Evolutionary conservation across 2,329 filamentous ascomycete genomes (phyloP).

Genomic region (Fusarium sp.): DNA sequence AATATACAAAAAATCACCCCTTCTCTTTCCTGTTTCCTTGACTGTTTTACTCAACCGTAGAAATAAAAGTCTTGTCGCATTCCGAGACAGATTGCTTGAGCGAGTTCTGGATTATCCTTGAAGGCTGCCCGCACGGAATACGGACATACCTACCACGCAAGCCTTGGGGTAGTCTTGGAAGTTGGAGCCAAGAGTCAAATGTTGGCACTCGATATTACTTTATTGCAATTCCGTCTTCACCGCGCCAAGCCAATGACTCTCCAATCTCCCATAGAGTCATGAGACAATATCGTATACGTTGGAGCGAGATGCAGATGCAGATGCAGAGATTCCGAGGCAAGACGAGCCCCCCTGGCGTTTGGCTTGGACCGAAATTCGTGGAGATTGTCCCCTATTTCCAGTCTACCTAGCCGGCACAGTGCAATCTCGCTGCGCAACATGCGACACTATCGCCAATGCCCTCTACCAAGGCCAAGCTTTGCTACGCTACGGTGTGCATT

Average conservation of each 20-base stretch:
- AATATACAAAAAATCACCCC: too few species aligned
- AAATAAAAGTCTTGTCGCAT: too few species aligned
- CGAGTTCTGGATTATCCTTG: constrained; percentile 5
- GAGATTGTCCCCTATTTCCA: constrained; percentile 45
- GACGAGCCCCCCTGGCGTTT: constrained; percentile 29
- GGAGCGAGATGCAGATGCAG: constrained; percentile 22
- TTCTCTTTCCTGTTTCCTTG: too few species aligned
- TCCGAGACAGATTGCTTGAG: too few species aligned
- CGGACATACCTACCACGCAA: constrained; percentile 38
- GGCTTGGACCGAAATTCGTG: constrained; percentile 39
- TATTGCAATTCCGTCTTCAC: constrained; percentile 18
- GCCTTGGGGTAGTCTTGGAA: background rate
- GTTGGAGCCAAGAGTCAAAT: constrained; percentile 20
- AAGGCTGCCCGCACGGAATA: constrained; percentile 9
- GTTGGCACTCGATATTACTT: constrained; percentile 7
- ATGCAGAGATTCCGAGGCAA: constrained; percentile 20
- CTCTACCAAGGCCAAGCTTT: constrained; percentile 8
- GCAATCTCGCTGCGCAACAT: constrained; percentile 9
- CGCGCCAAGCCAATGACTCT: constrained; percentile 20
- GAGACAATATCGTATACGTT: constrained; percentile 31
- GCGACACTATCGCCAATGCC: constrained; percentile 18
- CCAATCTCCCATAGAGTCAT: constrained; percentile 35
- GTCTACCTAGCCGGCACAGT: constrained; percentile 31
- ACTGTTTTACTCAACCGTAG: too few species aligned
- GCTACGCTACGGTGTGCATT: constrained; percentile 37